phyloP scores from a whole-genome alignment of 169 alveolate species.

The Cryptosporidium viatorum region DNA sequence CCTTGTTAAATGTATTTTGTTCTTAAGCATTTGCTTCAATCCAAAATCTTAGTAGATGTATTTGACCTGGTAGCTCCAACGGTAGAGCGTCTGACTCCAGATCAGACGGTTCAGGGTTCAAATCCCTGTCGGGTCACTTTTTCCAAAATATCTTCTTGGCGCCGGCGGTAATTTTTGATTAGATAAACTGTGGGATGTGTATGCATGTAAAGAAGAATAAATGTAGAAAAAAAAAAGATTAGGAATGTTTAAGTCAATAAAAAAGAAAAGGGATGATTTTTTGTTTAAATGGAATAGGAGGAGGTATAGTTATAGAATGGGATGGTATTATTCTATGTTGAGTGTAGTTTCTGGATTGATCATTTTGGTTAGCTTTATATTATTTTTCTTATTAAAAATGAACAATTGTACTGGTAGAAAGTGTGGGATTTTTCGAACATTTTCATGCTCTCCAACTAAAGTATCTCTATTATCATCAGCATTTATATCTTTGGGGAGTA shows the following conservation, averaged over 20 bases:
- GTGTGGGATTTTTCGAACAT: constrained; percentile 55
- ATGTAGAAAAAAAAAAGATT: neutral
- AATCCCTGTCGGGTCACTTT: constrained; percentile 77
- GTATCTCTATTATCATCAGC: constrained; percentile 4
- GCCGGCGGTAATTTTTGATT: neutral
- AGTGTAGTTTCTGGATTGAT: constrained; percentile 32
- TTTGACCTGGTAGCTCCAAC: constrained; percentile 76
- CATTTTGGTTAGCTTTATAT: constrained; percentile 40
- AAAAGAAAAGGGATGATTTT: constrained; percentile 53
- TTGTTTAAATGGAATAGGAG: constrained; percentile 68
- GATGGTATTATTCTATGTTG: constrained; percentile 59
- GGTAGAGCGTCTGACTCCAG: constrained; percentile 78
- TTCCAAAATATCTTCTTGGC: neutral
- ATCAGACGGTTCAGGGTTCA: constrained; percentile 77
- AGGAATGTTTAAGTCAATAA: constrained; percentile 38
- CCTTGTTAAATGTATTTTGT: neutral
- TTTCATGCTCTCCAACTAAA: constrained; percentile 36
- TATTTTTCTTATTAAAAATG: constrained; percentile 23
- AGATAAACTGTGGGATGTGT: neutral
- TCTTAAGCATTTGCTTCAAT: neutral
- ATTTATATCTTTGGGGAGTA: constrained; percentile 53
- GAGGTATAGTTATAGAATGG: constrained; percentile 73
- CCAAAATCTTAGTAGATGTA: neutral
- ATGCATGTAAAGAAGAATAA: neutral
- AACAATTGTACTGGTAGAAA: constrained; percentile 31